A percentile compares a stretch with the other conserved stretches of the same genome.
phyloP scores from a whole-genome alignment of 805 yeast genomes.

The Teunomyces aglyptinius region DNA sequence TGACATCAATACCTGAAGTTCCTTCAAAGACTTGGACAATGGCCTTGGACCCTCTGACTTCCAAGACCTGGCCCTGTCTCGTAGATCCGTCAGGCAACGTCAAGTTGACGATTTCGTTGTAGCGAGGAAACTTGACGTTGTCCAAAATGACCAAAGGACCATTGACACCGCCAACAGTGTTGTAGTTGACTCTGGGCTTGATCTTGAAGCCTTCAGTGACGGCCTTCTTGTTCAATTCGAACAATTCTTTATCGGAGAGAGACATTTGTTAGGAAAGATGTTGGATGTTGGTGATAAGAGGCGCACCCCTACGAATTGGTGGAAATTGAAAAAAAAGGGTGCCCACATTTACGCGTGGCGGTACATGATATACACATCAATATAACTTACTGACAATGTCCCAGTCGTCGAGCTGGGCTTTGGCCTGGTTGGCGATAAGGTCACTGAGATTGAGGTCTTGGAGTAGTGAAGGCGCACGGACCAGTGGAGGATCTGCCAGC shows the following conservation, averaged over 20 bases:
- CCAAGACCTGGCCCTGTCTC: constrained; percentile 97
- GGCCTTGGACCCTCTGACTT: constrained; percentile 95
- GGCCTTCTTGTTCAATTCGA: constrained; percentile 85
- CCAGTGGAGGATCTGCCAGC: constrained; percentile 7
- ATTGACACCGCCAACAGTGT: constrained; percentile 97
- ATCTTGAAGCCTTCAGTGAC: constrained; percentile 88
- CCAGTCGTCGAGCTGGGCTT: constrained; percentile 32
- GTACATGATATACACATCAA: background rate
- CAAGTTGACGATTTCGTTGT: constrained; percentile 93
- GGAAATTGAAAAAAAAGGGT: background rate
- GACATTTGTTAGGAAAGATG: constrained; percentile 19
- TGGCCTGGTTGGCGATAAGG: constrained; percentile 23
- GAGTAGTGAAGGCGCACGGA: constrained; percentile 18
- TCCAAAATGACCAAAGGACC: constrained; percentile 88
- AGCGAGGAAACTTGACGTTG: constrained; percentile 57
- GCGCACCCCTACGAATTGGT: background rate
- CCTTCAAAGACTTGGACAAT: constrained; percentile 99
- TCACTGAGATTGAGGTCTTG: constrained; percentile 21
- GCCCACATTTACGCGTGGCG: constrained; percentile 1
- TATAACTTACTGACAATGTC: constrained; percentile 31
- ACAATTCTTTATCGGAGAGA: constrained; percentile 43
- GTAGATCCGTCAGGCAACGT: constrained; percentile 93
- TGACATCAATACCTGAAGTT: constrained; percentile 97
- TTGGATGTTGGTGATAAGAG: background rate
- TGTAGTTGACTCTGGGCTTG: constrained; percentile 87